phyloP scores from a whole-genome alignment of 108 stramenopile genomes.

The Schizochytrium sp. region DNA sequence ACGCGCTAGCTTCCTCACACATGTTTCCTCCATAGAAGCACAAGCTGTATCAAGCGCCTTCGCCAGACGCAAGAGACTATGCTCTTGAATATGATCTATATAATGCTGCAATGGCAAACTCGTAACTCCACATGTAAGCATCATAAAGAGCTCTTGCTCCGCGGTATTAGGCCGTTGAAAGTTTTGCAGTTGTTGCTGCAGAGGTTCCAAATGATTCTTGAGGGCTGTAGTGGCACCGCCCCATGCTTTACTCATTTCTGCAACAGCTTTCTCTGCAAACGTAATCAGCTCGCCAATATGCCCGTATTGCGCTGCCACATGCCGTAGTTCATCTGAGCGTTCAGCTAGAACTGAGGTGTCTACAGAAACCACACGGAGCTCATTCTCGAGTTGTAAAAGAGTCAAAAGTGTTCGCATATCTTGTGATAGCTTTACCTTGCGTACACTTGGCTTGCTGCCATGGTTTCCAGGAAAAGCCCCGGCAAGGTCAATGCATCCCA shows the following conservation, averaged over 20 bases:
- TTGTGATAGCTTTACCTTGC: not conserved
- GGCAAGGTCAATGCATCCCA: slow-evolving; percentile 54
- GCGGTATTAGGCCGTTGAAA: slow-evolving; percentile 40
- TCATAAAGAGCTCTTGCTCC: slow-evolving; percentile 60
- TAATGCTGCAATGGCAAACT: slow-evolving; percentile 43
- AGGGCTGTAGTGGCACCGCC: not conserved
- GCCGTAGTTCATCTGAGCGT: slow-evolving; percentile 3
- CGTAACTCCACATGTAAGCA: slow-evolving; percentile 59
- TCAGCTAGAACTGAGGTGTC: slow-evolving; percentile 54
- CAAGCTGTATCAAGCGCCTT: slow-evolving; percentile 27
- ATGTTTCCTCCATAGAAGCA: slow-evolving; percentile 42
- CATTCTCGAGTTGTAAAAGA: not conserved
- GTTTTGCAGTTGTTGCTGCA: slow-evolving; percentile 24
- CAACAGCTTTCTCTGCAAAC: not conserved
- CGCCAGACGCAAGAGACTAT: slow-evolving; percentile 29
- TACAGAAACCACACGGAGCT: slow-evolving; percentile 12
- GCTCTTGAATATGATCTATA: slow-evolving; percentile 53
- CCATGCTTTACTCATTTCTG: slow-evolving; percentile 47
- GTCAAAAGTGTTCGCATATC: slow-evolving; percentile 13
- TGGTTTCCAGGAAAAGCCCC: slow-evolving; percentile 27
- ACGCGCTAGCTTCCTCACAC: not conserved
- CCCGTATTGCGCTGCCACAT: slow-evolving; percentile 52
- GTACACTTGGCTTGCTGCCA: not conserved
- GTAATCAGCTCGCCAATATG: slow-evolving; percentile 58
- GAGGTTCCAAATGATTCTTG: slow-evolving; percentile 41